Base-by-base conservation (phyloP, 2,329 filamentous ascomycete genomes). In the Aspergillus pseudoterreus region DNA sequence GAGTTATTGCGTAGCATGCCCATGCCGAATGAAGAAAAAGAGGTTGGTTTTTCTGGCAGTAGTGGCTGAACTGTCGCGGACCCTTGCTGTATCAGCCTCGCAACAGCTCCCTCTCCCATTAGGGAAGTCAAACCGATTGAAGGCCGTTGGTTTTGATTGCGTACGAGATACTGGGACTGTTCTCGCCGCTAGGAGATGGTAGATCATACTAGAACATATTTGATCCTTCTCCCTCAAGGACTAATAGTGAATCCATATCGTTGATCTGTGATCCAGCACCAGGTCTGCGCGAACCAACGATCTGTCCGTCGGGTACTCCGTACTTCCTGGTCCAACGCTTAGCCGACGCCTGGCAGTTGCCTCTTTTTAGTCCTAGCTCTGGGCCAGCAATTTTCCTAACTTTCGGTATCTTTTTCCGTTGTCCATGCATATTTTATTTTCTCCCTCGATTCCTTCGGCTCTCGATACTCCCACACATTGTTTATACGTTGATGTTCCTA, bases 241-340 rank as follows among this genome's bases (percentile, higher is more conserved):
- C 6, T 11, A 30, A 30, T 11, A 30, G 11, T 11, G 8, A 14
- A 42, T 22, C 11, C 15, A n/a, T 17, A 11, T 22, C 8, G 19
- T 19, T 22, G 9, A 21, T 11, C 17, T 17, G n/a, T 6, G 39
- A 14, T 10, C 6, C 19, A 17, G 21, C 46, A 56, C 57, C 56
- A 54, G 53, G 54, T 49, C 51, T 52, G 54, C 51, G 57, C 49
- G 56, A 61, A 57, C 54, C 50, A 61, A 58, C 54, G 48, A 53
- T 54, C 53, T 49, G 24, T 55, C 46, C 50, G 42, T 50, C 47
- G 51, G 52, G 45, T 42, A 36, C 44, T 22, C 19, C 19, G 19
- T 19, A 19, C 19, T 42, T 51, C 46, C 43, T 52, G 48, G 54
- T 60, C 58, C 49, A 54, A 55, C 50, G 52, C 45, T 57, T 51